These are phyloP conservation scores for Eucalyptus shirleyi DNA, from an alignment of 345 rosid genomes.

Conservation along the genomic window DNA sequence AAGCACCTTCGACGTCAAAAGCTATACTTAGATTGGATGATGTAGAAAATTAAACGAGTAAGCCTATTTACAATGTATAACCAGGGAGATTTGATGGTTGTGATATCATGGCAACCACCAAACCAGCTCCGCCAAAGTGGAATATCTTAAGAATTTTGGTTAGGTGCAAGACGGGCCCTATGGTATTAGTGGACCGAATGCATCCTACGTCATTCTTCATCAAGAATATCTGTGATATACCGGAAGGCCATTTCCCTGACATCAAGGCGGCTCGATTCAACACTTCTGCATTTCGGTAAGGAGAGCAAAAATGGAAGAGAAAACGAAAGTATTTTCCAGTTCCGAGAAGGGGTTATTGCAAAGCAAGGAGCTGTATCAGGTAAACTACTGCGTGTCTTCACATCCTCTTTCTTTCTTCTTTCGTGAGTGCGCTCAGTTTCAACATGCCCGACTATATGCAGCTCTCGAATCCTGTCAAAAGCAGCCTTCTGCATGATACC, in stretches of 20 bases:
- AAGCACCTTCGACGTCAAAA: not conserved
- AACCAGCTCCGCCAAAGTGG: not conserved
- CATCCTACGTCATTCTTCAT: not conserved
- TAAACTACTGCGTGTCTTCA: not conserved
- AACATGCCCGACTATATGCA: not conserved
- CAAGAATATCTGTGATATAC: not conserved
- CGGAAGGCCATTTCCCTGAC: not conserved
- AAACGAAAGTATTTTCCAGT: slow-evolving; percentile 9
- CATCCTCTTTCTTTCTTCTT: not conserved
- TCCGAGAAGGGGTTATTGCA: slow-evolving; percentile 1
- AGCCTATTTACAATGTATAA: not conserved
- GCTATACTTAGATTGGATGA: not conserved
- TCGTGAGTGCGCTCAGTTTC: not conserved
- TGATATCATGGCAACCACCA: not conserved
- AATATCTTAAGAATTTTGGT: not conserved
- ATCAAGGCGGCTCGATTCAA: not conserved
- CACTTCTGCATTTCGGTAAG: not conserved
- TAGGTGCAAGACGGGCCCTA: not conserved
- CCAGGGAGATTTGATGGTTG: not conserved
- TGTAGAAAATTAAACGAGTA: not conserved
- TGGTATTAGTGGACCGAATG: not conserved
- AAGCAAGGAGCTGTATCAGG: slow-evolving; percentile 44
- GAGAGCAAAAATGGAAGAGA: not conserved
- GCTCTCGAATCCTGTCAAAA: not conserved
- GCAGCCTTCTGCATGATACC: not conserved